Conservation (phyloP, 129 eudicot genomes). For the Pulicaria dysenterica region DNA sequence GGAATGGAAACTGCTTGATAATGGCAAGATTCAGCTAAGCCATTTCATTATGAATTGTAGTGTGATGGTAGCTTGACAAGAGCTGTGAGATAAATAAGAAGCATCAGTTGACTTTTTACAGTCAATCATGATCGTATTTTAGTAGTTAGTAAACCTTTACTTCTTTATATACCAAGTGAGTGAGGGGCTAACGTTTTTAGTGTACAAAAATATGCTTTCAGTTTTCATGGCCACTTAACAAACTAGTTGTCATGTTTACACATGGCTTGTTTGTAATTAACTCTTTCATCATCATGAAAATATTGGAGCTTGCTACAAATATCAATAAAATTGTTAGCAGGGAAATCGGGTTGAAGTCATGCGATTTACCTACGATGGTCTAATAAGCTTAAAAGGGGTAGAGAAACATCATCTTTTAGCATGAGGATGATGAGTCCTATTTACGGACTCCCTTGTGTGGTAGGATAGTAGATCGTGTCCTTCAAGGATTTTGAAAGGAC, state of each 20-base stretch:
- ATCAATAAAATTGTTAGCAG: too few species aligned
- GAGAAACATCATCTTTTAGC: too few species aligned
- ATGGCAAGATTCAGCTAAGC: constrained; percentile 52
- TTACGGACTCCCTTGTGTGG: too few species aligned
- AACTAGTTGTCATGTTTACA: background rate
- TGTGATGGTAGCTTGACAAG: constrained; percentile 78
- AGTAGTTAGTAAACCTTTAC: background rate
- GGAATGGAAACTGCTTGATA: constrained; percentile 61
- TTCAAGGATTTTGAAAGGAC: too few species aligned
- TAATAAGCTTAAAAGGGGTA: too few species aligned
- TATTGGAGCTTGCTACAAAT: too few species aligned
- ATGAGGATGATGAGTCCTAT: too few species aligned
- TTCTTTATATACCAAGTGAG: background rate
- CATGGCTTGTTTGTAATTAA: background rate
- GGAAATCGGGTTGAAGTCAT: too few species aligned
- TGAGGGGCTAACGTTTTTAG: constrained; percentile 11
- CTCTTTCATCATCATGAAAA: background rate
- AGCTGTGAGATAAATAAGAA: constrained; percentile 36
- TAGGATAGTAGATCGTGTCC: too few species aligned
- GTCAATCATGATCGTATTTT: constrained; percentile 34
- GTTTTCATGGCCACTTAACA: background rate
- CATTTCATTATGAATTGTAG: constrained; percentile 74
- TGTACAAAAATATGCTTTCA: constrained; percentile 20
- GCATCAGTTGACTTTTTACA: constrained; percentile 22
- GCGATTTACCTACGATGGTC: too few species aligned